Conservation (phyloP, 257 asterid species). For the Primulina tabacum region DNA sequence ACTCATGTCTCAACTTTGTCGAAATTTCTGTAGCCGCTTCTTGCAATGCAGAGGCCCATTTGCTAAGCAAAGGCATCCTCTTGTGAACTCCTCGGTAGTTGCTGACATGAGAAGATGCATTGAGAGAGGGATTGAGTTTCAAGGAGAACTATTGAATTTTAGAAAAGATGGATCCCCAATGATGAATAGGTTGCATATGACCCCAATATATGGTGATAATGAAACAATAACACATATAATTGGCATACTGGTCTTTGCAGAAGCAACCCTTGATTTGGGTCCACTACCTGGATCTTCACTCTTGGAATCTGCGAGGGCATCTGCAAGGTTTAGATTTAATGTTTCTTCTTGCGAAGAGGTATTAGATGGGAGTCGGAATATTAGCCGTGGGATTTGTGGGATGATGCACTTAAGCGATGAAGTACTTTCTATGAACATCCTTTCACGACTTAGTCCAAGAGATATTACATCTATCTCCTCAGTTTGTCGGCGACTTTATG, state of each 20-base stretch:
- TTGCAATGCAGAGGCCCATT: constrained; percentile 57
- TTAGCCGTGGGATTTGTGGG: constrained; percentile 65
- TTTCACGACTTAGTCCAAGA: constrained; percentile 69
- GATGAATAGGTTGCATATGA: constrained; percentile 50
- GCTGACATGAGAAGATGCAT: constrained; percentile 51
- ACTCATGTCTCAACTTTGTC: constrained; percentile 16
- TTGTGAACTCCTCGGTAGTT: constrained; percentile 46
- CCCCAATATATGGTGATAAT: constrained; percentile 54
- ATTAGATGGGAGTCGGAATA: constrained; percentile 44
- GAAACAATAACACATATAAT: constrained; percentile 53
- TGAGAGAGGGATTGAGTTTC: constrained; percentile 48
- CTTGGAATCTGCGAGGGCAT: constrained; percentile 54
- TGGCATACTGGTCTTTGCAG: constrained; percentile 73
- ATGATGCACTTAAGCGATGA: constrained; percentile 72
- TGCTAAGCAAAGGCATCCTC: constrained; percentile 57
- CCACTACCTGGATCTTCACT: constrained; percentile 70
- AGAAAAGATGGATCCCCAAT: constrained; percentile 53
- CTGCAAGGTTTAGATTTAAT: constrained; percentile 48
- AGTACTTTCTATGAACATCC: constrained; percentile 64
- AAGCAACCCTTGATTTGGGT: constrained; percentile 69
- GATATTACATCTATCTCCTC: constrained; percentile 88
- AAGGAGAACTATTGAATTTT: constrained; percentile 50
- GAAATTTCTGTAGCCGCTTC: constrained; percentile 51
- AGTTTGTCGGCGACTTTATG: constrained; percentile 68
- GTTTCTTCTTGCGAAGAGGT: constrained; percentile 36